Conservation (phyloP, 306 rosid genomes). For the Gastrolobium bilobum region DNA sequence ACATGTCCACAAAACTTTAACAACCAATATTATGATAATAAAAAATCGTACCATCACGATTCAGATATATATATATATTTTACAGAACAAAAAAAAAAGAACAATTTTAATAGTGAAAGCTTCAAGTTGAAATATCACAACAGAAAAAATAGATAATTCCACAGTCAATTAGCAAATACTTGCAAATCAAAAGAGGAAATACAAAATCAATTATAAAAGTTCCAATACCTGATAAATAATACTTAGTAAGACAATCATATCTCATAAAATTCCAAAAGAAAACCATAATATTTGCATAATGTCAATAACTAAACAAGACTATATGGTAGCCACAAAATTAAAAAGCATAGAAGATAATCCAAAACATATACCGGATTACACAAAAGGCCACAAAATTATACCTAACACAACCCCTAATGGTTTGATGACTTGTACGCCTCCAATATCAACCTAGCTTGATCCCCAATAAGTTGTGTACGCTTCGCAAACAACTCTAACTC, state of each 20-base stretch:
- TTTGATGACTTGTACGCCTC: conserved; percentile 56
- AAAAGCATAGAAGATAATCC: neutral
- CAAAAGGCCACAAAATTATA: conserved; percentile 10
- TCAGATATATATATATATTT: neutral
- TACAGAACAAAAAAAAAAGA: neutral
- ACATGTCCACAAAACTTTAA: neutral
- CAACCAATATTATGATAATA: neutral
- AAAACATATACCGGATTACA: neutral
- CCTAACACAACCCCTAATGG: conserved; percentile 41
- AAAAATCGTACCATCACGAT: neutral
- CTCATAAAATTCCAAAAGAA: neutral
- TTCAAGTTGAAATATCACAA: neutral
- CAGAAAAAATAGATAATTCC: neutral
- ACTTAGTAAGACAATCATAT: neutral
- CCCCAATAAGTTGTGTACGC: conserved; percentile 50
- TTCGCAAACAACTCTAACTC: conserved; percentile 61
- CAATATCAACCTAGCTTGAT: conserved; percentile 54
- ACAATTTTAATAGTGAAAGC: neutral
- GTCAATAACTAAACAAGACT: neutral
- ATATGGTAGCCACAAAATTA: neutral
- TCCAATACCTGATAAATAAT: neutral
- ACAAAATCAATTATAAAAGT: neutral
- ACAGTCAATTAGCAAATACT: neutral
- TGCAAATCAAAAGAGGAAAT: neutral
- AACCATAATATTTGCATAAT: neutral